Base-by-base conservation (phyloP, 139 green algal genomes). In the Chloropicon primus region DNA sequence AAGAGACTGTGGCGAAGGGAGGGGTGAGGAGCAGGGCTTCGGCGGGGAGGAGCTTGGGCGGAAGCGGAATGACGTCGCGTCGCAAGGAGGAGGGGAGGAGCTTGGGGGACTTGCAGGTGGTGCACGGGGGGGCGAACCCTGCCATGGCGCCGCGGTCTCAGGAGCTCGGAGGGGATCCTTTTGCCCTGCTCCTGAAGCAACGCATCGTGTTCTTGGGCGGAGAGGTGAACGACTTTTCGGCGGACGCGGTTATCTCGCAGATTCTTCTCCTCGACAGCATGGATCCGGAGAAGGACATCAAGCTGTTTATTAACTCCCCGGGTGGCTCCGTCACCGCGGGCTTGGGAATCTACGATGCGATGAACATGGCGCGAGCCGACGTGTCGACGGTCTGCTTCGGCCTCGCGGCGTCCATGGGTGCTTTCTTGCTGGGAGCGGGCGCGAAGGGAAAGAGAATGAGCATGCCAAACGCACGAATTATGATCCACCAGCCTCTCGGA, bases 301-400 rank as follows among this genome's bases (percentile, higher is more conserved):
- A 97, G 85, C 76, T 99, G n/a, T 98, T 98, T 87, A 98, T 99
- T 83, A 99, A 99, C 86, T 98, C 94, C 23, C 95, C 95, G 24
- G 95, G 95, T 77, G 95, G 95, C 75, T 96, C 89, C 5, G 95
- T 99, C 1, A 98, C 95, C 17, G 95, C 95, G 1, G 95, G 95
- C 78, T 96, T 97, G 93, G 22, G 25, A 24, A 29, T 79, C 22
- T 77, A 26, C 25, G 22, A 54, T 2, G 79, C 75, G 71, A 26
- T 71, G n/a, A 29, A 82, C 78, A 86, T 95, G 41, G 92, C 86
- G 78, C 82, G 87, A 0, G 85, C 86, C 0, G 89, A 94, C 72
- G 85, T 97, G n/a, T 87, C 89, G 72, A 99, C 95, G 2, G 96
- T 97, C 81, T 99, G 96, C 88, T 98, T 99, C 81, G 96, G 96